These are phyloP conservation scores for Neurospora sp. DNA, from an alignment of 495 filamentous ascomycete species.

Conservation along the genomic window DNA sequence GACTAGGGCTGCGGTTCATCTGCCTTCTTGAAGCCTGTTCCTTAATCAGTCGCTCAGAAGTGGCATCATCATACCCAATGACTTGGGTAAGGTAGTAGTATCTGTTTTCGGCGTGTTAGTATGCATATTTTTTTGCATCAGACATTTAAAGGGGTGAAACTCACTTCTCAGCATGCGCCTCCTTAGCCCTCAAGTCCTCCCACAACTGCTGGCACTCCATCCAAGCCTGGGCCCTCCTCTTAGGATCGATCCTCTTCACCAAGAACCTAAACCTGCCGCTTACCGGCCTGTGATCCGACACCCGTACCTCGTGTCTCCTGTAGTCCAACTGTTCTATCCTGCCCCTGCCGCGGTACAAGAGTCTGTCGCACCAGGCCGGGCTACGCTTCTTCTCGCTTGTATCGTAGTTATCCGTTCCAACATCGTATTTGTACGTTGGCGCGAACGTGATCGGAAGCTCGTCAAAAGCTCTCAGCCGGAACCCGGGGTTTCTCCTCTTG, in stretches of 20 bases:
- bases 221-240: slow-evolving; percentile 55
- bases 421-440: slow-evolving; percentile 97
- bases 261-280: slow-evolving; percentile 71
- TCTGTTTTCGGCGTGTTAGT: slow-evolving; percentile 19
- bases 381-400: slow-evolving; percentile 87
- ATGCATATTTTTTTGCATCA: not conserved
- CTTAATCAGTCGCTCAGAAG: slow-evolving; percentile 26
- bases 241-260: slow-evolving; percentile 65
- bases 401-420: slow-evolving; percentile 89
- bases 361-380: slow-evolving; percentile 95
- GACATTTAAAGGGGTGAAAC: slow-evolving; percentile 1
- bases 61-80: slow-evolving; percentile 36
- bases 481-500: slow-evolving; percentile 75
- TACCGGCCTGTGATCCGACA: slow-evolving; percentile 90
- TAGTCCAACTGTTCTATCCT: slow-evolving; percentile 84
- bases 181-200: slow-evolving; percentile 57
- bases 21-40: slow-evolving; percentile 23
- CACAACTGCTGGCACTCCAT: slow-evolving; percentile 62
- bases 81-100: slow-evolving; percentile 34
- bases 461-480: slow-evolving; percentile 74
- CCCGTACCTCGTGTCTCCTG: slow-evolving; percentile 73
- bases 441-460: slow-evolving; percentile 83
- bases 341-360: slow-evolving; percentile 67
- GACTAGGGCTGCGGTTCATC: slow-evolving; percentile 20
- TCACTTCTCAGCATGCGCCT: slow-evolving; percentile 45